These are phyloP conservation scores for Coccinonectria pachysandricola DNA, from an alignment of 2,329 filamentous ascomycete species.

Conservation along the genomic window DNA sequence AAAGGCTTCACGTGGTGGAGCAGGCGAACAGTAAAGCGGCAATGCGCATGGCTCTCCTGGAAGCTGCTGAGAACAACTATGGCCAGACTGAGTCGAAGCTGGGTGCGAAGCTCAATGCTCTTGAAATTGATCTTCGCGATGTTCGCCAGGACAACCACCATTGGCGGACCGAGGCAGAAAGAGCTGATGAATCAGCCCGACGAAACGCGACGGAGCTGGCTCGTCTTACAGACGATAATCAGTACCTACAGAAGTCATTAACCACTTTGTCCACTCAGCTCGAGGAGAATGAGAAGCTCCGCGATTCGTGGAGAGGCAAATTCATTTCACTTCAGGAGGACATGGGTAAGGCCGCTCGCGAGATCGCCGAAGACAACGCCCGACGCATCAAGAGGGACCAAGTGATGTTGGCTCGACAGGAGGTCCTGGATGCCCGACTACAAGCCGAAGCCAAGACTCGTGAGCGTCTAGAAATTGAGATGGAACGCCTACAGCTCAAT, in stretches of 20 bases:
- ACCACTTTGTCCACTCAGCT: constrained; percentile 67
- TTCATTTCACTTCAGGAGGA: constrained; percentile 80
- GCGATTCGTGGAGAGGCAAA: constrained; percentile 75
- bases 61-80: constrained; percentile 52
- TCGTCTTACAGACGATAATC: constrained; percentile 49
- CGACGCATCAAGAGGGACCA: constrained; percentile 70
- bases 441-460: constrained; percentile 63
- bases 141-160: constrained; percentile 47
- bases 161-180: constrained; percentile 53
- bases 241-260: constrained; percentile 63
- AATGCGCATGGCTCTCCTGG: constrained; percentile 56
- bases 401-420: constrained; percentile 66
- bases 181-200: constrained; percentile 40
- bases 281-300: constrained; percentile 74
- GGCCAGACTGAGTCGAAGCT: constrained; percentile 46
- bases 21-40: constrained; percentile 42
- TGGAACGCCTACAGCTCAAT: constrained; percentile 53
- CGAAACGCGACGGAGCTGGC: constrained; percentile 39
- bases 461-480: constrained; percentile 55
- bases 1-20: constrained; percentile 51
- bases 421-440: constrained; percentile 67
- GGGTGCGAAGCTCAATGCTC: constrained; percentile 41
- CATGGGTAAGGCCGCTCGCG: constrained; percentile 67
- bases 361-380: constrained; percentile 75
- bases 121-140: constrained; percentile 46